Base-by-base conservation (phyloP, 2,329 filamentous ascomycete genomes). In the Monosporascus sp. region DNA sequence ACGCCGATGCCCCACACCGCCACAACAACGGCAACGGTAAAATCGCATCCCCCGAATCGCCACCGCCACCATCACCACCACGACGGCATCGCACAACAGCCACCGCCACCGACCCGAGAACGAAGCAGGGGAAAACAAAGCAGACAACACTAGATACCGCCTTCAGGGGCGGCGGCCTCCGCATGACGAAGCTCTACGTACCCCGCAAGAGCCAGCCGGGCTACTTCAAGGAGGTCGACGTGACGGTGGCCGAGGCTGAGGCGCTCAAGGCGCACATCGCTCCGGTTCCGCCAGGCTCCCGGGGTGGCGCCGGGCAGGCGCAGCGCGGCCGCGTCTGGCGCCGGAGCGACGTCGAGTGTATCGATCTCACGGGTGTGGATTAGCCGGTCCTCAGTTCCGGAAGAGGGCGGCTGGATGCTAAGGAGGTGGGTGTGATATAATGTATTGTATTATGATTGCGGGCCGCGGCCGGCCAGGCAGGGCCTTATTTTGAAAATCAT, bases 151-250 rank as follows among this genome's bases (percentile, higher is more conserved):
- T 62, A 14, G 27, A 60, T 45, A 47, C 52, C 37, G 41, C 51
- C 6, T 58, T 62, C 49, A 17, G 38, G 17, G 50, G 47, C 27
- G 47, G 47, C 31, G 55, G 56, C 9, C 58, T 53, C 39, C 48
- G 54, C 25, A 64, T 39, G 60, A 76, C 73, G 55, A 75, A 70
- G 54, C 55, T 75, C 14, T 66, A 72, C 54, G 58, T 72, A 37
- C 71, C 73, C 14, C 67, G 68, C 43, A 62, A 61, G 25, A 71
- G 70, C 45, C 62, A 62, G 15, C 60, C 61, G 6, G 74, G 75
- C 3, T 77, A 74, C 60, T 71, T 73, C 55, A 60, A 65, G 25
- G 72, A 69, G 48, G 41, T 69, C 18, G 67, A 70, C 17, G 57
- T 68, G 37, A 55, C 51, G 44, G 58, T 56, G 17, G 65, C 65